Evolutionary conservation across 768 basidiomycete genomes (phyloP).

Genomic region (Tricholoma furcatifolium): DNA sequence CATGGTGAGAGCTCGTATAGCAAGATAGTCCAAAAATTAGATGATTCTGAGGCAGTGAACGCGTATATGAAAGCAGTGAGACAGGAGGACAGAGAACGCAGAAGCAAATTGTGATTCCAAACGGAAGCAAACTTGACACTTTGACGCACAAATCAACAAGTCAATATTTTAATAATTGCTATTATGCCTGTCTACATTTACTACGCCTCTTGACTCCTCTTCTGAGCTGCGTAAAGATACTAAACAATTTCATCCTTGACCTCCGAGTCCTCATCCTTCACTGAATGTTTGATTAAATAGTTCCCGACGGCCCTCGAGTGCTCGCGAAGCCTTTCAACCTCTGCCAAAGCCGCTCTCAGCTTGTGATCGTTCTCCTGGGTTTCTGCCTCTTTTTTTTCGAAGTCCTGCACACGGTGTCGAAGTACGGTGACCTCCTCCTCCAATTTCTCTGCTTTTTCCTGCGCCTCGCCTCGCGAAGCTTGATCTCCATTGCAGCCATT

Average conservation of each 20-base stretch:
- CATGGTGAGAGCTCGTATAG: too few species aligned
- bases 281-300: background rate
- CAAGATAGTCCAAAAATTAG: too few species aligned
- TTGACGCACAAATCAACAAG: too few species aligned
- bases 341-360: background rate
- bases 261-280: background rate
- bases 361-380: background rate
- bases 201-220: too few species aligned
- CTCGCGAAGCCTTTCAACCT: background rate
- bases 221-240: background rate
- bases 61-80: too few species aligned
- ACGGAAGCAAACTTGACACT: too few species aligned
- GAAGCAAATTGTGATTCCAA: too few species aligned
- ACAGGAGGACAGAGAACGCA: too few species aligned
- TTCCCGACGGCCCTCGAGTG: background rate
- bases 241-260: background rate
- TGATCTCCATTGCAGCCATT: background rate
- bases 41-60: too few species aligned
- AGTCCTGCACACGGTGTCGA: background rate
- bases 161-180: too few species aligned
- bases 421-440: background rate
- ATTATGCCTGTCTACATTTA: too few species aligned
- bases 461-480: background rate
- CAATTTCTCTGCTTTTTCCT: too few species aligned
- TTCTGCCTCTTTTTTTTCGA: background rate